Evolutionary conservation across 345 rosid species (phyloP).

Genomic region (Citrus hindsii): DNA sequence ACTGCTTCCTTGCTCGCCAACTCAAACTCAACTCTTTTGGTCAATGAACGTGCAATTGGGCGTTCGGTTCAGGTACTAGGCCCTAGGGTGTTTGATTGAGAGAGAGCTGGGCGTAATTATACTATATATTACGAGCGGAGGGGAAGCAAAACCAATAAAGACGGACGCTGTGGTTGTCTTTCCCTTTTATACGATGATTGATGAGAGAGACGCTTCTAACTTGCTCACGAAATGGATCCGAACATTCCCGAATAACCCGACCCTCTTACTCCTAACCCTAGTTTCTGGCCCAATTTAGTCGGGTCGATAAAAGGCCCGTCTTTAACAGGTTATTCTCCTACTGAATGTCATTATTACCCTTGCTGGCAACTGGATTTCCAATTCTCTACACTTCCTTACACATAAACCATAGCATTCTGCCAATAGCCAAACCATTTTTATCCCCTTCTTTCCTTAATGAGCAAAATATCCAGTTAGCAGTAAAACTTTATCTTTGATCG

Average conservation of each 20-base stretch:
- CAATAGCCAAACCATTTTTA: too few species aligned
- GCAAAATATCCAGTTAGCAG: too few species aligned
- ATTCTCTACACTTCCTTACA: too few species aligned
- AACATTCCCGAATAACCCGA: conserved; percentile 15
- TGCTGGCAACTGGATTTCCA: too few species aligned
- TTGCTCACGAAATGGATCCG: conserved; percentile 1
- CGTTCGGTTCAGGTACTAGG: neutral
- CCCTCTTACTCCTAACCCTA: neutral
- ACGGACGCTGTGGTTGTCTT: too few species aligned
- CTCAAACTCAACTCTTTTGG: too few species aligned
- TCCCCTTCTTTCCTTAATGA: too few species aligned
- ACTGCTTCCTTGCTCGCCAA: neutral
- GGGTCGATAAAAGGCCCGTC: neutral
- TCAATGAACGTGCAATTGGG: neutral
- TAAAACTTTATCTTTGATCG: too few species aligned
- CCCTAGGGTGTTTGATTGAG: neutral
- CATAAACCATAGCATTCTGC: too few species aligned
- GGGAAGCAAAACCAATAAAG: neutral
- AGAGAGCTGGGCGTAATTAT: neutral
- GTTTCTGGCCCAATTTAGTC: neutral
- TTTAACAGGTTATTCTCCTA: too few species aligned
- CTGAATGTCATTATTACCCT: too few species aligned
- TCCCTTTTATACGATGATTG: neutral
- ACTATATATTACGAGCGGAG: too few species aligned
- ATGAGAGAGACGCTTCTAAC: neutral